Base-by-base conservation (phyloP, 2,329 filamentous ascomycete species). In the Pseudogymnoascus sp. region DNA sequence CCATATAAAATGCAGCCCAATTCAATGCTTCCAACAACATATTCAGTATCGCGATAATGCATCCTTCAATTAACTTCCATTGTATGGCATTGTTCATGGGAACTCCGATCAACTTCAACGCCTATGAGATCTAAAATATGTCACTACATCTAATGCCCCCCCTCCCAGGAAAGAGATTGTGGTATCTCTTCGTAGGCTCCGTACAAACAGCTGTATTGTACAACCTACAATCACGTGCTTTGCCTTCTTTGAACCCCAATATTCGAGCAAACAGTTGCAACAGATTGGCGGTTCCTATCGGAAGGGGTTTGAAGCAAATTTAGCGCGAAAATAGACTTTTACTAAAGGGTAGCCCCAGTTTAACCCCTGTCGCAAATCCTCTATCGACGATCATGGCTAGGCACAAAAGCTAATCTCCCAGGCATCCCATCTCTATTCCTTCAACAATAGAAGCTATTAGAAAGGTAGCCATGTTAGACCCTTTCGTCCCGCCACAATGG, bases 391-490 rank as follows among this genome's bases (percentile, higher is more conserved):
- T 30, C n/a, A 30, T 54, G 28, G 47, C 28, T 32, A n/a, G 14
- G 7, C 43, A 16, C 2, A 5, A 14, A 32, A 54, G 9, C 28
- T 34, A 20, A 54, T 20, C 47, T 54, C 47, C 28, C 47, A 12
- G 6, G 3, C 28, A 32, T 14, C 28, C 9, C n/a, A 34, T 14
- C 47, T 20, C 9, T 16, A 30, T 20, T 32, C 6, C 9, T 18
- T 32, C 9, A 54, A 20, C n/a, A 54, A 14, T 9, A 32, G 28
- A 32, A 7, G 14, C 16, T 25, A 25, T 25, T 5, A 4, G 22
- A 25, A 25, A 54, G 28, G 66, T 14, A 65, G 77, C 67, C 57
- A 91, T 91, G 88, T 82, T 79, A 71, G 88, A 91, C 67, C 86
- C 87, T 1, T 90, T 91, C 72, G 82, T 84, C 60, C 75, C 88